A percentile compares a stretch with the other conserved stretches of the same genome.
Evolutionary conservation across 148 eudicot species (phyloP).

Genomic region (Amaranthus palmeri): DNA sequence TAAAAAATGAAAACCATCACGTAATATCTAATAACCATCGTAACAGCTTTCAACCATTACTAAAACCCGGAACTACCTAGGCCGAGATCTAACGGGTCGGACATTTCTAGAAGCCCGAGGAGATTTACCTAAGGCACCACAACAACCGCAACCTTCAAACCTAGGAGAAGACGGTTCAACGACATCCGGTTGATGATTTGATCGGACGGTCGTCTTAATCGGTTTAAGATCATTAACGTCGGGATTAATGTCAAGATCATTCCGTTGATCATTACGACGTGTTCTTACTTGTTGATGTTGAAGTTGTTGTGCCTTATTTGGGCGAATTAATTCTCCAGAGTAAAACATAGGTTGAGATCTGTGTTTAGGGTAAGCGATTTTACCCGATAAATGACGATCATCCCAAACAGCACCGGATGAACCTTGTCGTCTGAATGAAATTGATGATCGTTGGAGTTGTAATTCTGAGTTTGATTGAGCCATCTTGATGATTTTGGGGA

Average conservation of each 20-base stretch:
- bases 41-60: too few species aligned
- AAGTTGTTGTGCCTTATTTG: constrained; percentile 8
- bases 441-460: constrained; percentile 42
- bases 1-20: too few species aligned
- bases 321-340: constrained; percentile 18
- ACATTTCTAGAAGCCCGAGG: background rate
- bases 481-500: background rate
- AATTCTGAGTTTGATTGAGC: constrained; percentile 19
- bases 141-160: constrained; percentile 29
- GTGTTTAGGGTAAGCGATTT: constrained; percentile 2
- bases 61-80: constrained; percentile 1
- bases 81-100: constrained; percentile 15
- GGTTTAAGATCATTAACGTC: constrained; percentile 11
- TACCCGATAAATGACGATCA: constrained; percentile 33
- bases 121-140: constrained; percentile 15
- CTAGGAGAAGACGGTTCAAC: constrained; percentile 27
- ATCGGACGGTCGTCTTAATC: constrained; percentile 20
- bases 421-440: constrained; percentile 64
- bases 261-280: background rate
- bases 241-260: background rate
- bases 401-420: constrained; percentile 62
- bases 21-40: too few species aligned
- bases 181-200: background rate
- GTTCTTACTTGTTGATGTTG: background rate
- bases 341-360: constrained; percentile 2